These are phyloP conservation scores for Malassezia caprae DNA, from an alignment of 1,284 basidiomycete genomes.

Conservation along the genomic window DNA sequence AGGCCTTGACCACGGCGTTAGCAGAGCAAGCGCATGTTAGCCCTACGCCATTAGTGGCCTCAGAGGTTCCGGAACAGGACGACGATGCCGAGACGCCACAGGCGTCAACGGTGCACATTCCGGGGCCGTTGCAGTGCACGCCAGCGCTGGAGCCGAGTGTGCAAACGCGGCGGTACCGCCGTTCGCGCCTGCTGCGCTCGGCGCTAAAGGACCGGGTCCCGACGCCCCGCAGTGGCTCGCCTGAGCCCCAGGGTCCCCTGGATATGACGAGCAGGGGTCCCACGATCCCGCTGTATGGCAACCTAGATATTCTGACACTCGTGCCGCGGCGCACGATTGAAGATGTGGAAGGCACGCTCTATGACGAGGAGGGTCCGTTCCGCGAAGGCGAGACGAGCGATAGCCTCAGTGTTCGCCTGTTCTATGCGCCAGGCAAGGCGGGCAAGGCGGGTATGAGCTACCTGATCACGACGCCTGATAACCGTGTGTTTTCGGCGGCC, in stretches of 20 bases:
- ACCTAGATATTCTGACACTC: conserved; percentile 20
- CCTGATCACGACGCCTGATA: conserved; percentile 46
- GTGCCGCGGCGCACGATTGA: conserved; percentile 27
- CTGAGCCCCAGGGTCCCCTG: neutral
- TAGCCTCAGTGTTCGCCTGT: conserved; percentile 42
- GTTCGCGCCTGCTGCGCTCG: conserved; percentile 3
- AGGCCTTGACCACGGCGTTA: neutral
- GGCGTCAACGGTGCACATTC: neutral
- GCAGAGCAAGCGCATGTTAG: neutral
- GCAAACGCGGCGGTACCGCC: conserved; percentile 4
- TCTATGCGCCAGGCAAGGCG: conserved; percentile 16
- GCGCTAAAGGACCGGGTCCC: conserved; percentile 3
- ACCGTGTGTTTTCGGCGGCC: conserved; percentile 43
- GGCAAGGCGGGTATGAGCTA: conserved; percentile 19
- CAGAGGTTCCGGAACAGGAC: neutral
- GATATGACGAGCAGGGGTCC: neutral
- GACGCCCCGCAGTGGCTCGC: neutral
- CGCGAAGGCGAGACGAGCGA: conserved; percentile 40
- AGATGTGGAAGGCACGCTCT: conserved; percentile 41
- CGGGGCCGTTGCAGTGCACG: neutral
- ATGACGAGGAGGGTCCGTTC: conserved; percentile 40
- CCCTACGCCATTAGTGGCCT: neutral
- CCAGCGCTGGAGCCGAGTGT: neutral
- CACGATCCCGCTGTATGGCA: conserved; percentile 11
- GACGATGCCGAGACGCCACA: neutral